These are phyloP conservation scores for Rhodomyrtus tomentosa DNA, from an alignment of 345 rosid species.

Conservation along the genomic window DNA sequence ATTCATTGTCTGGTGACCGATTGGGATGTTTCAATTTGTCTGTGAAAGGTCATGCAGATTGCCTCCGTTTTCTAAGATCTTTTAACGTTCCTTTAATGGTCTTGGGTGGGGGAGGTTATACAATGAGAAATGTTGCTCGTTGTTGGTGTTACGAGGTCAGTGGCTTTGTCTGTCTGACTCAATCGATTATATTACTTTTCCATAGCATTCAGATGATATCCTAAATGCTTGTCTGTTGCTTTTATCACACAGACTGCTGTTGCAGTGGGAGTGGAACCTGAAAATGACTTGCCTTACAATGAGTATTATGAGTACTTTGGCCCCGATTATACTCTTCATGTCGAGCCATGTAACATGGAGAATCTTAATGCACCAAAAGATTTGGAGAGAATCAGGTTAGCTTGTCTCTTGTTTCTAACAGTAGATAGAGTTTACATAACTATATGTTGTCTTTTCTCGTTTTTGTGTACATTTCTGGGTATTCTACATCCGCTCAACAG, in stretches of 20 bases:
- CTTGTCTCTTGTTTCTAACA: background rate
- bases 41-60: constrained; percentile 96
- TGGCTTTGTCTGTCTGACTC: constrained; percentile 2
- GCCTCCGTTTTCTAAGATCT: constrained; percentile 86
- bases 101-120: constrained; percentile 98
- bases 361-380: constrained; percentile 70
- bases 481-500: background rate
- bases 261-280: constrained; percentile 96
- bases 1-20: constrained; percentile 92
- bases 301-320: constrained; percentile 95
- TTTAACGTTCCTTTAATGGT: constrained; percentile 91
- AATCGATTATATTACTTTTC: background rate
- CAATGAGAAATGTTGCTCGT: constrained; percentile 95
- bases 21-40: constrained; percentile 95
- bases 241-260: constrained; percentile 66
- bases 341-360: constrained; percentile 67
- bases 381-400: constrained; percentile 86
- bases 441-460: background rate
- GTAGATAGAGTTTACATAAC: background rate
- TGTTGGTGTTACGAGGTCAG: constrained; percentile 98
- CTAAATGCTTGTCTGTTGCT: background rate
- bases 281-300: constrained; percentile 80
- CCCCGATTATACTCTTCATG: constrained; percentile 91
- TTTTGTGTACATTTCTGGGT: background rate
- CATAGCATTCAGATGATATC: background rate